These are phyloP conservation scores for Blastomyces silverae DNA, from an alignment of 2,329 filamentous ascomycete species.

Conservation along the genomic window DNA sequence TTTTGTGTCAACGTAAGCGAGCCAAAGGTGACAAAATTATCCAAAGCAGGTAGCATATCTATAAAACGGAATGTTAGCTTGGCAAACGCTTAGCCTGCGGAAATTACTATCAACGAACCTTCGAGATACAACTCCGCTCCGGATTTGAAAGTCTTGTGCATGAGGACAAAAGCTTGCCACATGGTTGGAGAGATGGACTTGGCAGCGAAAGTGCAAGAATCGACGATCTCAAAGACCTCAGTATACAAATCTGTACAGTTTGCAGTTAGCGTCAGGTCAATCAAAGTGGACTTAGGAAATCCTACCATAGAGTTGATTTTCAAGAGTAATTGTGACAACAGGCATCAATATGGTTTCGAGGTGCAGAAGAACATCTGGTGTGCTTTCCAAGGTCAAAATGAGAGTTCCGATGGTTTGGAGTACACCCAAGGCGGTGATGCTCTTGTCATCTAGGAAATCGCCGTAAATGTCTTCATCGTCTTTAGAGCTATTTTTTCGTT, in stretches of 20 bases:
- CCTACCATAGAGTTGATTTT: conserved; percentile 91
- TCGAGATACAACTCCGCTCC: conserved; percentile 96
- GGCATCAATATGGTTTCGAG: conserved; percentile 96
- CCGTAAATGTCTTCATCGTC: conserved; percentile 73
- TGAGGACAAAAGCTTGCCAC: conserved; percentile 97
- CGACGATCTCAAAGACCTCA: conserved; percentile 97
- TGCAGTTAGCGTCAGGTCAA: conserved; percentile 22
- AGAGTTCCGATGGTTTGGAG: conserved; percentile 95
- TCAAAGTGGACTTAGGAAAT: neutral
- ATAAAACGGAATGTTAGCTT: conserved; percentile 20
- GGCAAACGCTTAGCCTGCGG: conserved; percentile 9
- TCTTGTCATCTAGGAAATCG: conserved; percentile 96
- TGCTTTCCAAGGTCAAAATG: conserved; percentile 94
- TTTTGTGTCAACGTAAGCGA: conserved; percentile 72
- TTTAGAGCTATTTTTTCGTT: conserved; percentile 64
- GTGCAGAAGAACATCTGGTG: conserved; percentile 87
- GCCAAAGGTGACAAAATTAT: conserved; percentile 96
- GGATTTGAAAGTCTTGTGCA: conserved; percentile 94
- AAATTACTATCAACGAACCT: conserved; percentile 29
- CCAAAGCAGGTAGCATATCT: conserved; percentile 95
- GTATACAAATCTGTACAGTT: conserved; percentile 71
- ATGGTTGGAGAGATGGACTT: conserved; percentile 93
- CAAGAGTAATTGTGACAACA: conserved; percentile 88
- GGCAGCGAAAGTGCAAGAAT: conserved; percentile 96
- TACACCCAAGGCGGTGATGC: conserved; percentile 91